phyloP scores from a whole-genome alignment of 1,284 basidiomycete genomes.

The Phlebopus sp. region DNA sequence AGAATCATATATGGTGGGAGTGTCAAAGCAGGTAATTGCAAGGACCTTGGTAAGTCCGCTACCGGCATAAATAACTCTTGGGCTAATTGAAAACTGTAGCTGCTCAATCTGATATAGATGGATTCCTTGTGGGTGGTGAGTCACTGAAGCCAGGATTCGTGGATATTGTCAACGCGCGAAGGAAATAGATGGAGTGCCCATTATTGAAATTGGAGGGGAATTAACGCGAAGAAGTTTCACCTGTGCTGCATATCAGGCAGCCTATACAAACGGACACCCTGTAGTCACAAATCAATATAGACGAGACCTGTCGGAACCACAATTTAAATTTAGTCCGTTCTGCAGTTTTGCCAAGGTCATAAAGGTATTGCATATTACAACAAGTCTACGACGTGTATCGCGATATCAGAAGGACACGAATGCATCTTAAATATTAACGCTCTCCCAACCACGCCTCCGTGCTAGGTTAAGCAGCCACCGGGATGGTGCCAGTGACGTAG shows the following conservation, averaged over 20 bases:
- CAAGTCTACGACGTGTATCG: background rate
- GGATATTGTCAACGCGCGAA: constrained; percentile 82
- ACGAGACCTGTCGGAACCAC: too few relatives aligned
- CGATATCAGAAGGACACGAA: too few relatives aligned
- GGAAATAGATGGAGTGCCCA: constrained; percentile 16
- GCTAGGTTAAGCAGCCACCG: constrained; percentile 11
- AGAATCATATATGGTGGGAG: constrained; percentile 97
- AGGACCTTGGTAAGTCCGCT: constrained; percentile 70
- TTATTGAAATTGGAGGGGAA: background rate
- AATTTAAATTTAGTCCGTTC: too few relatives aligned
- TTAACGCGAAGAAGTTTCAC: background rate
- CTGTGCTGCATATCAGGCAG: too few relatives aligned
- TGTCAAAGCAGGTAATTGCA: constrained; percentile 86
- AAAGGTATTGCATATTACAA: background rate
- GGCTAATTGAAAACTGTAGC: constrained; percentile 40
- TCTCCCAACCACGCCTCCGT: background rate
- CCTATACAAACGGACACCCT: too few relatives aligned
- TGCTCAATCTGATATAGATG: constrained; percentile 84
- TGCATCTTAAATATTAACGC: background rate
- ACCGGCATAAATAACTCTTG: background rate
- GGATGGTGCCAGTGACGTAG: constrained; percentile 38
- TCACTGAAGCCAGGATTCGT: constrained; percentile 97
- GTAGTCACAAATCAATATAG: too few relatives aligned
- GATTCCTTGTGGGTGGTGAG: constrained; percentile 98
- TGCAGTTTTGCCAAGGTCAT: too few relatives aligned